phyloP scores from a whole-genome alignment of 495 filamentous ascomycete genomes.

The Penicillium bovifimosum region DNA sequence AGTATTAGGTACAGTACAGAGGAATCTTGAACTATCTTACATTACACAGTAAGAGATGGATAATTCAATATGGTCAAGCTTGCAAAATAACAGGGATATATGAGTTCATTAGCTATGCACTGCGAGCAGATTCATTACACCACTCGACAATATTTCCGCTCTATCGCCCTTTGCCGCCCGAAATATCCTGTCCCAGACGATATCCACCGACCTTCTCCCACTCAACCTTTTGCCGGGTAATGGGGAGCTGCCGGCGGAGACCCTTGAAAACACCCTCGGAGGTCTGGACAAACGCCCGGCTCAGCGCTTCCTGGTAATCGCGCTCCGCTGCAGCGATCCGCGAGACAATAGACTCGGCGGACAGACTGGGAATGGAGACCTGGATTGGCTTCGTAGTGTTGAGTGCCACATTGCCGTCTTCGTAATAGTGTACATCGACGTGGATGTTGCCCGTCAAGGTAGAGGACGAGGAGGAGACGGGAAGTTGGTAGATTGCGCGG shows the following conservation, averaged over 20 bases:
- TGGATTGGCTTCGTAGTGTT: slow-evolving; percentile 73
- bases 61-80: too few relatives aligned
- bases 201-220: slow-evolving; percentile 99
- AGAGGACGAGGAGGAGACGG: slow-evolving; percentile 57
- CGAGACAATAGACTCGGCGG: slow-evolving; percentile 62
- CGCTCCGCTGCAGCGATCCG: slow-evolving; percentile 76
- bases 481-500: slow-evolving; percentile 70
- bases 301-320: slow-evolving; percentile 94
- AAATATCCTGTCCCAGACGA: slow-evolving; percentile 68
- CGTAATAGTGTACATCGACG: slow-evolving; percentile 91
- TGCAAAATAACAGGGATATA: slow-evolving; percentile 8
- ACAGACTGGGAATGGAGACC: slow-evolving; percentile 51
- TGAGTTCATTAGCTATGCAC: slow-evolving; percentile 4
- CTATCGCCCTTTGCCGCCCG: slow-evolving; percentile 38
- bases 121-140: slow-evolving; percentile 1
- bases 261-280: slow-evolving; percentile 94
- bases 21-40: too few relatives aligned
- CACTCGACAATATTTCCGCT: slow-evolving; percentile 1
- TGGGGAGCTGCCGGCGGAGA: slow-evolving; percentile 84
- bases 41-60: too few relatives aligned
- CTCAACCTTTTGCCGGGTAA: slow-evolving; percentile 97
- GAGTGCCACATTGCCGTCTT: slow-evolving; percentile 95
- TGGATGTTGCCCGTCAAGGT: slow-evolving; percentile 43
- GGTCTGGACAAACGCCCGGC: slow-evolving; percentile 77
- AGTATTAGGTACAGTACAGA: too few relatives aligned